Evolutionary conservation across 106 monocot species (phyloP), one percentile per base, ranked within the genome.

Genomic region (Dioscorea zingiberensis): DNA sequence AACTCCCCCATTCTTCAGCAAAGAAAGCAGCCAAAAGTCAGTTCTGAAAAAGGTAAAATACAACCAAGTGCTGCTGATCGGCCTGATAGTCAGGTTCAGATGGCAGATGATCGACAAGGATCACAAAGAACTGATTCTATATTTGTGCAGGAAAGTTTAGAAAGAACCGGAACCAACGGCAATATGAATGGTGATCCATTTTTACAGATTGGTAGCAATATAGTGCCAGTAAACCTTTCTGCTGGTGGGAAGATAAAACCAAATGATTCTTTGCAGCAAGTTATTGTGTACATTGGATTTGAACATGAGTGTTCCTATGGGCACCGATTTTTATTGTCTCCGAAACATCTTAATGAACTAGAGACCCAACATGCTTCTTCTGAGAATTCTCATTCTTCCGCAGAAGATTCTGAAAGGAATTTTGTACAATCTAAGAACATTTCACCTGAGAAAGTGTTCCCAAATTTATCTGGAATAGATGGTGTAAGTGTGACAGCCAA

Each of bases 281-380:
- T 76, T 18, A 48, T 23, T 61, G 57, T 89, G 14, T 83, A 86
- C 75, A 32, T 93, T 68, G 98, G 98, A 21, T 99, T 93, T 78
- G 98, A 99, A 69, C 84, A 99, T 54, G 98, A 93, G 70, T 99
- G 98, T 62, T 61, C 98, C 47, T 79, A 76, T 80, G 98, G 89
- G 8, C 98, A 99, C 56, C 86, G 93, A 10, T 99, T 93, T 72
- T 63, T 99, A 44, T 67, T 99, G 25, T 87, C 93, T 27, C 47
- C 51, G n/a, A 69, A 84, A 26, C 93, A 93, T 82, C 82, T 99
- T 68, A 82, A 82, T 29, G 71, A 73, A 7, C 58, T 92, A 55
- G 75, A 55, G n/a, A 69, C 77, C 25, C 71, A 71, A 53, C 71
- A 69, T 73, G 72, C 69, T 25, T 47, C 18, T 21, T 8, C 48